Evolutionary conservation across 1,139 yeast genomes (phyloP).

Genomic region (Arxiozyma telluris): DNA sequence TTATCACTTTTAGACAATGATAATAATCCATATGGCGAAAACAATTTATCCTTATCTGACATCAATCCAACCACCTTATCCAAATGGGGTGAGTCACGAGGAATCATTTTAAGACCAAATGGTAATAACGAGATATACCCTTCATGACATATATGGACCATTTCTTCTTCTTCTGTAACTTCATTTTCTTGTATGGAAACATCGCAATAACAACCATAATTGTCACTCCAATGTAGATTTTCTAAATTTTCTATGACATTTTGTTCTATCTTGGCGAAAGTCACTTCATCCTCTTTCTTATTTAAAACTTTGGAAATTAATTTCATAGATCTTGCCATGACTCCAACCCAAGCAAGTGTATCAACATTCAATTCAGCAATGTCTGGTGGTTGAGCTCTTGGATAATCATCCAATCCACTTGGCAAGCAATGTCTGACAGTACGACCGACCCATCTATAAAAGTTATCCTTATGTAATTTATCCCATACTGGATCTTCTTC

Average conservation of each 20-base stretch:
- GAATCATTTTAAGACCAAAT: slow-evolving; percentile 62
- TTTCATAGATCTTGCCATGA: slow-evolving; percentile 77
- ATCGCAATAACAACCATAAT: slow-evolving; percentile 71
- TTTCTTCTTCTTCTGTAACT: slow-evolving; percentile 32
- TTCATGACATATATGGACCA: slow-evolving; percentile 60
- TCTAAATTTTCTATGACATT: slow-evolving; percentile 58
- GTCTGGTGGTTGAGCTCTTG: slow-evolving; percentile 75
- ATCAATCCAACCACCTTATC: slow-evolving; percentile 47
- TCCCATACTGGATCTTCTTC: slow-evolving; percentile 18
- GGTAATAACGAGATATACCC: slow-evolving; percentile 89
- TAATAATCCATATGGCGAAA: slow-evolving; percentile 74
- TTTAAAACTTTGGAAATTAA: slow-evolving; percentile 62
- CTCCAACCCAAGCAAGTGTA: slow-evolving; percentile 84
- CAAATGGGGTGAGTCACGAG: slow-evolving; percentile 45
- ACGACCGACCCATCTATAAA: slow-evolving; percentile 91
- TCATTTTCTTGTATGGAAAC: slow-evolving; percentile 63
- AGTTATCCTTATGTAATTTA: slow-evolving; percentile 48
- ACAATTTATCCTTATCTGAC: slow-evolving; percentile 61
- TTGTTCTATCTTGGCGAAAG: slow-evolving; percentile 45
- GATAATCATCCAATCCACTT: slow-evolving; percentile 93
- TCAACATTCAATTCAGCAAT: slow-evolving; percentile 88
- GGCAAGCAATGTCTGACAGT: slow-evolving; percentile 80
- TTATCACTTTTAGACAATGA: slow-evolving; percentile 66
- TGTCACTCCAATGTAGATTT: slow-evolving; percentile 69
- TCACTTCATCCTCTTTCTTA: slow-evolving; percentile 45